Base-by-base conservation (phyloP, 2,329 filamentous ascomycete genomes). In the Kalmusia sp. region DNA sequence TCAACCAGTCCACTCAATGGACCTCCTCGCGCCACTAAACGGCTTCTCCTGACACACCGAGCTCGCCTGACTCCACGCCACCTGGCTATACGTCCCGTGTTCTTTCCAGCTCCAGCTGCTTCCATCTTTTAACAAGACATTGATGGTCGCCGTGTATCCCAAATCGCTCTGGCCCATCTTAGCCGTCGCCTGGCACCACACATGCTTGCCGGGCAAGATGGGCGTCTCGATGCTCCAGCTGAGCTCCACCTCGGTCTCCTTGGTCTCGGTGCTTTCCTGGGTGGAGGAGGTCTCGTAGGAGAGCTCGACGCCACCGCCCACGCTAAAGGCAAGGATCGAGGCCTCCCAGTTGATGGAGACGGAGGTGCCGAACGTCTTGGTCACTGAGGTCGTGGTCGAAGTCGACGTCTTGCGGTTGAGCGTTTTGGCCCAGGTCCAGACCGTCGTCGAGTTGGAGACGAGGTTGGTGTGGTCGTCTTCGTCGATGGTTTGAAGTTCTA, bases 181-280 rank as follows among this genome's bases (percentile, higher is more conserved):
- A n/a, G 39, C 39, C 39, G 4, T 31, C 24, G 25, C 39, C 25
- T 31, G 39, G 25, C 39, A 43, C 39, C 39, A 43, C n/a, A 43
- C 39, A 8, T 31, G 39, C 8, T 27, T 17, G 1, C 39, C 39
- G 1, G 39, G 25, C 25, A 4, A 8, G 14, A 43, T 43, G 2
- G 22, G n/a, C 39, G 24, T 25, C 25, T 43, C 39, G 25, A 30
- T 30, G 7, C 22, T 27, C 14, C 28, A 11, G 3, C 25, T 43
- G n/a, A 15, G 39, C 15, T n/a, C 4, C 3, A 43, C 15, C 1
- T 43, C 39, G 7, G 8, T 4, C 15, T 43, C 39, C 39, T 43
- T 43, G 6, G 3, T 43, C 25, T 43, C 39, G 2, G 31, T 27
- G 5, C 31, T 43, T 27, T 43, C 39, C 25, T 43, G 28, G n/a